These are phyloP conservation scores for Knoxia roxburghii DNA, from an alignment of 257 asterid species.

Conservation along the genomic window DNA sequence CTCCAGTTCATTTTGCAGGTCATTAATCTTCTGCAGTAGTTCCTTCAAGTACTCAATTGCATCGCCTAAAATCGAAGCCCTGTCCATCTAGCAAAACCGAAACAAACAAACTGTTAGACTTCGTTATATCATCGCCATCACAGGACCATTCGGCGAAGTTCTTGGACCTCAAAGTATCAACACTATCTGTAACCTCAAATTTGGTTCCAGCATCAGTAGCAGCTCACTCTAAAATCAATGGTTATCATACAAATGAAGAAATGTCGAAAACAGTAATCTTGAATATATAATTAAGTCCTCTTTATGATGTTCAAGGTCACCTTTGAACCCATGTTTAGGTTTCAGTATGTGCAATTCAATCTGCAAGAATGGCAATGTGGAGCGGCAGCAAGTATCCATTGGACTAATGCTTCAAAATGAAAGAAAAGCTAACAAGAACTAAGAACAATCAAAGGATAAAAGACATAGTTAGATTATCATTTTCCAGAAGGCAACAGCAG, in stretches of 20 bases:
- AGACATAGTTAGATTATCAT: background rate
- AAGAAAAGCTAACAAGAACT: background rate
- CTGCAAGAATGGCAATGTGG: background rate
- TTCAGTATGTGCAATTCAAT: background rate
- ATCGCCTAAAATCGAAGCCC: constrained; percentile 89
- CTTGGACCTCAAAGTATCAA: background rate
- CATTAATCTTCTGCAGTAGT: constrained; percentile 74
- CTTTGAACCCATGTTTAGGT: background rate
- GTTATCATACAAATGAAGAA: background rate
- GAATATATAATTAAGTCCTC: background rate
- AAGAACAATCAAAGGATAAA: background rate
- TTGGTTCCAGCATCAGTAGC: constrained; percentile 2
- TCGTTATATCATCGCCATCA: background rate
- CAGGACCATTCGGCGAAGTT: background rate
- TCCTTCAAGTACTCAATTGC: constrained; percentile 87
- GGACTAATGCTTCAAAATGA: background rate
- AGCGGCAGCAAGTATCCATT: background rate
- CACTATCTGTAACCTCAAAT: background rate
- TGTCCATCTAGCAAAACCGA: constrained; percentile 58
- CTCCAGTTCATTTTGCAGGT: constrained; percentile 81
- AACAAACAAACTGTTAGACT: background rate
- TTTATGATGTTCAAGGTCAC: background rate
- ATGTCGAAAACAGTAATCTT: background rate
- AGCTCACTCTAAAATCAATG: background rate
- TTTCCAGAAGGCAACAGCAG: background rate